These are phyloP conservation scores for Tanozyma kutaoensis DNA, from an alignment of 805 yeast species.

Conservation along the genomic window DNA sequence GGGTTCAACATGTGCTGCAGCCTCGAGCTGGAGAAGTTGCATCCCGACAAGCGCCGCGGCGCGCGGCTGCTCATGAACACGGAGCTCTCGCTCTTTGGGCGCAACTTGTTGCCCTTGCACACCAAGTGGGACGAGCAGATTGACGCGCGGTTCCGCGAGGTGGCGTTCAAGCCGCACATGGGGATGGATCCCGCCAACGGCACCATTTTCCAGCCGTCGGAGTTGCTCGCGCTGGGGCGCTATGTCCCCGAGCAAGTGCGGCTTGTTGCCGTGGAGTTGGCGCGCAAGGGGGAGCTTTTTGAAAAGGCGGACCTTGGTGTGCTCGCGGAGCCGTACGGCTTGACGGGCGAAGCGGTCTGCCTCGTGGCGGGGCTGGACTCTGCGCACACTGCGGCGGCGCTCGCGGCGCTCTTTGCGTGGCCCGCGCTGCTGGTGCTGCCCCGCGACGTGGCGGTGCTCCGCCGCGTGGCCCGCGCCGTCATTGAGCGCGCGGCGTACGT, in stretches of 20 bases:
- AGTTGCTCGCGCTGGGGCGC: constrained; percentile 41
- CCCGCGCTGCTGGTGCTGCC: constrained; percentile 5
- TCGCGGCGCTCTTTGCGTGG: constrained; percentile 12
- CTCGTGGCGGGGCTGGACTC: constrained; percentile 17
- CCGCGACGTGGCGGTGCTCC: constrained; percentile 15
- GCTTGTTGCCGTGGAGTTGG: constrained; percentile 23
- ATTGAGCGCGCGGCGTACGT: constrained; percentile 31
- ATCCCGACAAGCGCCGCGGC: constrained; percentile 4
- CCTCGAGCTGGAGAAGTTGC: constrained; percentile 8
- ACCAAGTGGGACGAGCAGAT: constrained; percentile 27
- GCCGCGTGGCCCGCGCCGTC: constrained; percentile 20
- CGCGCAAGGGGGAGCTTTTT: constrained; percentile 15
- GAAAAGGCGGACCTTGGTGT: no score
- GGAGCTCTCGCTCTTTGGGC: constrained; percentile 46
- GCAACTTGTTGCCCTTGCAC: constrained; percentile 15
- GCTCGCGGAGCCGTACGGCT: constrained; percentile 11
- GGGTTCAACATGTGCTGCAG: constrained; percentile 47
- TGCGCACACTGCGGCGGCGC: constrained; percentile 6
- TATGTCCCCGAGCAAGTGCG: constrained; percentile 42
- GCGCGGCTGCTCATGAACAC: constrained; percentile 25
- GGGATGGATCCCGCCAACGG: constrained; percentile 9
- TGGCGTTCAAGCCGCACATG: constrained; percentile 17
- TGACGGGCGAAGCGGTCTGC: constrained; percentile 30
- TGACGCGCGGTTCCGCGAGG: constrained; percentile 15
- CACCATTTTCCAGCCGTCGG: constrained; percentile 40